Percentiles rank a stretch among this genome's conserved stretches.
These are phyloP conservation scores for Hypericum androsaemum DNA, from an alignment of 345 rosid genomes.

Conservation along the genomic window DNA sequence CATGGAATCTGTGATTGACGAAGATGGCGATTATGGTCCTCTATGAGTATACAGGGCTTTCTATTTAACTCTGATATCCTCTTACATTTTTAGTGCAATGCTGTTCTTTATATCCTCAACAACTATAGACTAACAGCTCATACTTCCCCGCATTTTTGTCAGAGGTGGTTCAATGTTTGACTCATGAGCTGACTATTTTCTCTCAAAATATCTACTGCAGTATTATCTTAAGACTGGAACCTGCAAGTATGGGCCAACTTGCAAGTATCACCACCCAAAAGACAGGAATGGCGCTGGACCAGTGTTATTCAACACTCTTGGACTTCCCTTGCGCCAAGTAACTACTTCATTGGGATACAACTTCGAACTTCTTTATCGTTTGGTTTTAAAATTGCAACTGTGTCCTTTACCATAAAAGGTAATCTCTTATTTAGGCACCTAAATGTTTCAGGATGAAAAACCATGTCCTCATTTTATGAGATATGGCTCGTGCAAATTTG, in stretches of 20 bases:
- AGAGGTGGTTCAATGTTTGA: too few species aligned
- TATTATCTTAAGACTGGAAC: slow-evolving; percentile 77
- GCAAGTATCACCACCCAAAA: slow-evolving; percentile 84
- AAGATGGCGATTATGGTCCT: too few species aligned
- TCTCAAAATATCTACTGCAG: slow-evolving; percentile 26
- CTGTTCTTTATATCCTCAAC: too few species aligned
- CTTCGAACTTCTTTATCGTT: neutral
- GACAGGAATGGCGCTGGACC: slow-evolving; percentile 87
- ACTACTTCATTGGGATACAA: slow-evolving; percentile 3
- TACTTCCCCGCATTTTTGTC: too few species aligned
- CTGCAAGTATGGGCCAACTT: slow-evolving; percentile 71
- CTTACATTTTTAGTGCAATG: too few species aligned
- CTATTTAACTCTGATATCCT: too few species aligned
- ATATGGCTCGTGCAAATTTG: slow-evolving; percentile 65
- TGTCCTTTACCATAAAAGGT: too few species aligned
- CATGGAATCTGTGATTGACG: too few species aligned
- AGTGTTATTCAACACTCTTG: slow-evolving; percentile 49
- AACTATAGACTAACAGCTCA: too few species aligned
- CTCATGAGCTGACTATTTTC: neutral
- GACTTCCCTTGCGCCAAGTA: slow-evolving; percentile 78
- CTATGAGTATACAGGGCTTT: too few species aligned
- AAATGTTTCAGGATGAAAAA: slow-evolving; percentile 48
- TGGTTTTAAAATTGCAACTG: neutral
- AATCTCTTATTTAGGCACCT: too few species aligned
- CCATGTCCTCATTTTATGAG: slow-evolving; percentile 73